Base-by-base conservation (phyloP, 257 asterid species). In the Nyctanthes arbortristis region DNA sequence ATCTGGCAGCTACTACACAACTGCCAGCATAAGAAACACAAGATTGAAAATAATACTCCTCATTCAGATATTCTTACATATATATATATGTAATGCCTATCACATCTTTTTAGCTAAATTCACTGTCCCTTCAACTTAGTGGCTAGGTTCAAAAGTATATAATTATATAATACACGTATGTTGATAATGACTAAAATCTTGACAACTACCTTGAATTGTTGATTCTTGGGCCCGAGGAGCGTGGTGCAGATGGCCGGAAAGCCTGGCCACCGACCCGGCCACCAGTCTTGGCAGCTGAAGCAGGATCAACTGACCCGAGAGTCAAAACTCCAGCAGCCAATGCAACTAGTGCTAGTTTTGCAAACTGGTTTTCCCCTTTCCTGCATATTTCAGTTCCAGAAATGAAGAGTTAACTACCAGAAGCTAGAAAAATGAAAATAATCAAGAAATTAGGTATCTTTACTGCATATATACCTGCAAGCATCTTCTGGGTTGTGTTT, bases 221-320 rank as follows among this genome's bases (percentile, higher is more conserved):
- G 75, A 82, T 77, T 78, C 95, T 88, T 29, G 97, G 99, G 55
- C 88, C 84, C 1, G 97, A 86, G 59, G 96, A 59, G 25, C 96
- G 89, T 12, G 97, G 97, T 70, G 93, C 92, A 9, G 99, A 67
- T 7, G 97, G 73, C 37, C 92, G 84, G 81, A 94, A 94, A 60
- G 99, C 92, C 76, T 89, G 97, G 58, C 99, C 99, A 22, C 97
- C 99, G 12, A 94, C 79, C 59, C 97, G 78, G 0, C 99, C 99
- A 24, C 95, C 97, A n/a, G 85, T 63, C 80, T 89, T 94, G 67
- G 88, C 97, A 28, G 97, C 99, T 65, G 91, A 79, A 0, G 97
- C 99, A 35, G 95, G 88, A 80, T 89, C 96, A 73, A 91, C 90
- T 18, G 95, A 79, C 0, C 95, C 93, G 71, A 91, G 81, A 9